Conservation (phyloP, 768 basidiomycete species). For the Nidula microcarpa region DNA sequence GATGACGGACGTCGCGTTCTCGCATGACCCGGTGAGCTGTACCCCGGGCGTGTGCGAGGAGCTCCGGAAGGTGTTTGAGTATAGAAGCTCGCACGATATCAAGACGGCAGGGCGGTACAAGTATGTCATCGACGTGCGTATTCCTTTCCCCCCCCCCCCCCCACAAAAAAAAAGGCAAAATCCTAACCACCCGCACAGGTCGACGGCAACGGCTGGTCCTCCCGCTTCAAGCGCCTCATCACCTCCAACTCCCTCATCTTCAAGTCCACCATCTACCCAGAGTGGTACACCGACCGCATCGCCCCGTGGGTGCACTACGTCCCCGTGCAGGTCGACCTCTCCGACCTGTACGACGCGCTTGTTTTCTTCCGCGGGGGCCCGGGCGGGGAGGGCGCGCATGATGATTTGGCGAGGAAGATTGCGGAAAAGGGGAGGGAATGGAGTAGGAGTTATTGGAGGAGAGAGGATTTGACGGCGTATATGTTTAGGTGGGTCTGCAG, state of each 20-base stretch:
- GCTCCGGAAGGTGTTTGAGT: constrained; percentile 44
- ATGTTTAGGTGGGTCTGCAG: constrained; percentile 40
- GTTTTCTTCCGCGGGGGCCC: constrained; percentile 69
- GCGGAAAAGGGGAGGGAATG: constrained; percentile 54
- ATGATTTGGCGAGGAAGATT: constrained; percentile 53
- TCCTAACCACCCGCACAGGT: constrained; percentile 23
- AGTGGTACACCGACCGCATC: constrained; percentile 55
- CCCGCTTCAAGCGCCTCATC: constrained; percentile 60
- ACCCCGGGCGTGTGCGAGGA: constrained; percentile 34
- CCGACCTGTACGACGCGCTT: constrained; percentile 66
- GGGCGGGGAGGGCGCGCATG: constrained; percentile 50
- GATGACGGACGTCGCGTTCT: constrained; percentile 55
- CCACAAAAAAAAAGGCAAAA: background rate
- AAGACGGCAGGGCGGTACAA: constrained; percentile 28
- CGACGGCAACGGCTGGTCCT: constrained; percentile 61
- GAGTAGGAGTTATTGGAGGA: constrained; percentile 56
- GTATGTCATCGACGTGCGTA: constrained; percentile 49
- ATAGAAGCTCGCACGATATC: constrained; percentile 32
- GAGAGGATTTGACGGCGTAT: constrained; percentile 58
- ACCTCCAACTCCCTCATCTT: constrained; percentile 57
- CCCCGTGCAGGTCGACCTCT: constrained; percentile 58
- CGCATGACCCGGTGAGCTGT: constrained; percentile 37
- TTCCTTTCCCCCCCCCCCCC: background rate
- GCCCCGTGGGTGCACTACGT: constrained; percentile 73
- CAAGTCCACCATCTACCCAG: constrained; percentile 63